A percentile compares a stretch with the other conserved stretches of the same genome.
Conservation (phyloP, 345 rosid species). For the Eucalyptus melliodora region DNA sequence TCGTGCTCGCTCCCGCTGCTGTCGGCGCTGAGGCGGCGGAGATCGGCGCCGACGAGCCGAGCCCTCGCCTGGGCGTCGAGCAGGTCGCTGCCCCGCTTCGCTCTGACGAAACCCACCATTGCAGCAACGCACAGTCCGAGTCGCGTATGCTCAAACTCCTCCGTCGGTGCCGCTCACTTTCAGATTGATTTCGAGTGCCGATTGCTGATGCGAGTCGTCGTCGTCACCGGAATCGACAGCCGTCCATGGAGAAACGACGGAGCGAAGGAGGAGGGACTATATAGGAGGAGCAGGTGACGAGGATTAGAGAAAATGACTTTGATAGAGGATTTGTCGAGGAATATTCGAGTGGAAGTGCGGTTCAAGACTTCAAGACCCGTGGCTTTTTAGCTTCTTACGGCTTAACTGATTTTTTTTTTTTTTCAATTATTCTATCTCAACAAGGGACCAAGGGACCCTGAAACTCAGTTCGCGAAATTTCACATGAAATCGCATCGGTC, state of each 20-base stretch:
- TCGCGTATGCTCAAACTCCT: not conserved
- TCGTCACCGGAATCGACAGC: not conserved
- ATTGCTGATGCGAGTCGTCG: not conserved
- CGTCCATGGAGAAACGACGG: not conserved
- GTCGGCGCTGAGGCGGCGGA: slow-evolving; percentile 11
- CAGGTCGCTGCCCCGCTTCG: slow-evolving; percentile 47
- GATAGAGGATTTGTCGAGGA: not conserved
- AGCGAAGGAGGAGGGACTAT: not conserved
- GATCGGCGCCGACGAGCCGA: slow-evolving; percentile 29
- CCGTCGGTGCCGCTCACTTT: not conserved
- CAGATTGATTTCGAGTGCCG: not conserved
- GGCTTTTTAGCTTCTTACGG: not conserved
- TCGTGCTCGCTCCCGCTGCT: slow-evolving; percentile 89
- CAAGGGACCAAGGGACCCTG: no score
- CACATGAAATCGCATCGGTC: not conserved
- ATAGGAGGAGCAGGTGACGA: not conserved
- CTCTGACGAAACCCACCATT: slow-evolving; percentile 16
- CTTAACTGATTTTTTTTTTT: not conserved
- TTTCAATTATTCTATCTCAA: not conserved
- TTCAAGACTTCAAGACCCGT: not conserved
- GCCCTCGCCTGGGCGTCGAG: slow-evolving; percentile 54
- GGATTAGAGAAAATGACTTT: not conserved
- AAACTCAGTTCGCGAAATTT: not conserved
- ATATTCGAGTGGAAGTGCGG: not conserved
- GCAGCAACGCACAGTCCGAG: not conserved